phyloP scores from a whole-genome alignment of 2,329 filamentous ascomycete species.

The Esteya vermicola region DNA sequence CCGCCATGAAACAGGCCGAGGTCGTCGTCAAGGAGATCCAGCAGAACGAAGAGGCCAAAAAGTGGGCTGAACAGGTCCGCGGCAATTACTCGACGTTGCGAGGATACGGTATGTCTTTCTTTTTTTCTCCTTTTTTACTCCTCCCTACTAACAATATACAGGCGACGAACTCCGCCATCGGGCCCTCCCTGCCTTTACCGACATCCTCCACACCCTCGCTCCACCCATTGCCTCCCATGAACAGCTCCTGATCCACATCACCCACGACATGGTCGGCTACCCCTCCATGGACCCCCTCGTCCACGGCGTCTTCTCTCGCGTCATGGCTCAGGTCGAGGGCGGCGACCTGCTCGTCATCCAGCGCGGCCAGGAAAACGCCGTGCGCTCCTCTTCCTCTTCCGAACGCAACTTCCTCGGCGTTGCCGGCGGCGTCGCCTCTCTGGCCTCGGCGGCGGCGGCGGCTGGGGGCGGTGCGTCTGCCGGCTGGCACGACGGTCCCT shows the following conservation, averaged over 20 bases:
- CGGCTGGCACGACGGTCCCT: slow-evolving; percentile 88
- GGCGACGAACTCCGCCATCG: slow-evolving; percentile 77
- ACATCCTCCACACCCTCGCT: slow-evolving; percentile 85
- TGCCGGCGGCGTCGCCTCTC: slow-evolving; percentile 21
- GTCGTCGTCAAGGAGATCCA: slow-evolving; percentile 89
- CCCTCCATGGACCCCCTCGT: slow-evolving; percentile 88
- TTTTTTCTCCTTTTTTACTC: not conserved
- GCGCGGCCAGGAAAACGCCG: slow-evolving; percentile 72
- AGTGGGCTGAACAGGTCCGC: slow-evolving; percentile 87
- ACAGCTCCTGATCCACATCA: slow-evolving; percentile 91
- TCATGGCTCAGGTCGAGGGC: slow-evolving; percentile 98
- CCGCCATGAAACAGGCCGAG: slow-evolving; percentile 86
- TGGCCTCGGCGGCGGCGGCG: slow-evolving; percentile 20
- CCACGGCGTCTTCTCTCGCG: slow-evolving; percentile 78
- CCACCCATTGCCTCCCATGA: slow-evolving; percentile 96
- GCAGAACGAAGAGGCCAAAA: slow-evolving; percentile 89
- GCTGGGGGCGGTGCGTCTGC: slow-evolving; percentile 31
- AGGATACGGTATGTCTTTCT: slow-evolving; percentile 50
- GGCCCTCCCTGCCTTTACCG: slow-evolving; percentile 87
- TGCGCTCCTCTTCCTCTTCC: slow-evolving; percentile 30
- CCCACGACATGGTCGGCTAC: slow-evolving; percentile 89
- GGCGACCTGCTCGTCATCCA: slow-evolving; percentile 91
- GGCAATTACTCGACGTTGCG: slow-evolving; percentile 72
- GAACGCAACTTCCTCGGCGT: slow-evolving; percentile 14
- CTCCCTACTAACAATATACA: slow-evolving; percentile 22